These are phyloP conservation scores for Colletotrichum endophyticum DNA, from an alignment of 2,329 filamentous ascomycete species.

Conservation along the genomic window DNA sequence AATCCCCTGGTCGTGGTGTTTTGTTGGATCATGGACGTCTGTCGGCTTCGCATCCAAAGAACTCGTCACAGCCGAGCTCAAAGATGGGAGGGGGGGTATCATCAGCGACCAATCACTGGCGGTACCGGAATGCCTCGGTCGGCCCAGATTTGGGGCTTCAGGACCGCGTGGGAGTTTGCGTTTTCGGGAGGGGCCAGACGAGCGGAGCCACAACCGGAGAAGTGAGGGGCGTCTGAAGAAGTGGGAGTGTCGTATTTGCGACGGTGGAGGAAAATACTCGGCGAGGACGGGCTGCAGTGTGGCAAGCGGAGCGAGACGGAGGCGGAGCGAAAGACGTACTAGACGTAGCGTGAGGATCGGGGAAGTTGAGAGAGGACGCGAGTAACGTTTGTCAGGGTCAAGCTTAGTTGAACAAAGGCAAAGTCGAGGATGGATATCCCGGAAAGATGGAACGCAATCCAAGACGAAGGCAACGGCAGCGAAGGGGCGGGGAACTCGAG, in stretches of 20 bases:
- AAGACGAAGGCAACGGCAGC: not conserved
- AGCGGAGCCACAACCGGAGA: not conserved
- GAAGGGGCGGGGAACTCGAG: not conserved
- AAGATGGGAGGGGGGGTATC: not conserved
- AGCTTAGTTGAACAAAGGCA: not conserved
- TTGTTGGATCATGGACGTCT: slow-evolving; percentile 3
- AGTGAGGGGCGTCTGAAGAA: not conserved
- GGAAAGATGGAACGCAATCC: not conserved
- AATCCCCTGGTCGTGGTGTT: not conserved
- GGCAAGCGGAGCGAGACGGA: not conserved
- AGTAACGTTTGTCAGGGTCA: not conserved
- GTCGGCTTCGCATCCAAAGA: slow-evolving; percentile 1
- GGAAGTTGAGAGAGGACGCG: not conserved
- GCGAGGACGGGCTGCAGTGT: not conserved
- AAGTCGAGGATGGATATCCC: not conserved
- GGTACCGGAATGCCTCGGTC: slow-evolving; percentile 2
- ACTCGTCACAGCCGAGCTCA: slow-evolving; percentile 6
- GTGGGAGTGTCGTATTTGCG: not conserved
- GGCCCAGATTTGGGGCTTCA: not conserved
- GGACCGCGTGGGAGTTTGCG: slow-evolving; percentile 1
- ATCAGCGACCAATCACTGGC: slow-evolving; percentile 4
- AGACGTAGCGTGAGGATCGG: not conserved
- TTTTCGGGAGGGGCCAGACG: not conserved
- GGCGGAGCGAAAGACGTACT: not conserved
- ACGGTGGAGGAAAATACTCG: not conserved